Conservation (phyloP, 169 alveolate species). For the Eimeria tenella region DNA sequence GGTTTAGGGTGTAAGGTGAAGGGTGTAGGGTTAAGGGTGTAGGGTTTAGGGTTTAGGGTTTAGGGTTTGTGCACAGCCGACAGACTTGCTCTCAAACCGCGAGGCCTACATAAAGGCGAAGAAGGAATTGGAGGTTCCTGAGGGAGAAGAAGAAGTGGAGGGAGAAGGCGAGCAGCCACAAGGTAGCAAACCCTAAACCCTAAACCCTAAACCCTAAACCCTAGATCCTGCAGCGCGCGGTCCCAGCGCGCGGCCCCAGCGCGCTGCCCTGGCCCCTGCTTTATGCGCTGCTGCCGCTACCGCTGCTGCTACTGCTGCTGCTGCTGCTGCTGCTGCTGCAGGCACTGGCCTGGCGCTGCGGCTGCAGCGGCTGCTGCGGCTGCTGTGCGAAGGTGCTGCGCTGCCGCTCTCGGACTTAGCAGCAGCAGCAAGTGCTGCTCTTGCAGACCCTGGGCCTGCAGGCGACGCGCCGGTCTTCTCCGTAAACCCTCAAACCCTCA, state of each 20-base stretch:
- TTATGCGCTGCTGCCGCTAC: too few relatives aligned
- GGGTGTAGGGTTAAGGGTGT: not conserved
- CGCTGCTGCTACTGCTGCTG: not conserved
- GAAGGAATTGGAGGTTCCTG: not conserved
- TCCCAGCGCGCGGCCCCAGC: too few relatives aligned
- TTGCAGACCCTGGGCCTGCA: slow-evolving; percentile 14
- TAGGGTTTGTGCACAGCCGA: slow-evolving; percentile 5
- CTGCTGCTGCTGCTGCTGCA: not conserved
- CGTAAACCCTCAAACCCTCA: slow-evolving; percentile 43
- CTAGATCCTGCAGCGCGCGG: not conserved
- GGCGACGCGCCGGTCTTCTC: slow-evolving; percentile 16
- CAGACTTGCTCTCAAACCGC: slow-evolving; percentile 2
- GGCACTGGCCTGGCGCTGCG: slow-evolving; percentile 41
- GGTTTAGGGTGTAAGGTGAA: not conserved
- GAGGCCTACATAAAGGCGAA: slow-evolving; percentile 10
- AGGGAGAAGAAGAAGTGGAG: slow-evolving; percentile 40
- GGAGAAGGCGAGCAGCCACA: slow-evolving; percentile 48
- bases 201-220: not conserved
- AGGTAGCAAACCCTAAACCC: not conserved
- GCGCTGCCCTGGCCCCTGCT: too few relatives aligned
- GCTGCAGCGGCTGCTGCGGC: slow-evolving; percentile 72
- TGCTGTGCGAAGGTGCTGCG: slow-evolving; percentile 68
- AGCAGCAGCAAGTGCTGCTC: slow-evolving; percentile 37
- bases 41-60: not conserved
- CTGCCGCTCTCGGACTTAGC: slow-evolving; percentile 53